Evolutionary conservation across 495 filamentous ascomycete species (phyloP), one percentile per base, ranked within the genome.

Genomic region (Daldinia bambusicola): DNA sequence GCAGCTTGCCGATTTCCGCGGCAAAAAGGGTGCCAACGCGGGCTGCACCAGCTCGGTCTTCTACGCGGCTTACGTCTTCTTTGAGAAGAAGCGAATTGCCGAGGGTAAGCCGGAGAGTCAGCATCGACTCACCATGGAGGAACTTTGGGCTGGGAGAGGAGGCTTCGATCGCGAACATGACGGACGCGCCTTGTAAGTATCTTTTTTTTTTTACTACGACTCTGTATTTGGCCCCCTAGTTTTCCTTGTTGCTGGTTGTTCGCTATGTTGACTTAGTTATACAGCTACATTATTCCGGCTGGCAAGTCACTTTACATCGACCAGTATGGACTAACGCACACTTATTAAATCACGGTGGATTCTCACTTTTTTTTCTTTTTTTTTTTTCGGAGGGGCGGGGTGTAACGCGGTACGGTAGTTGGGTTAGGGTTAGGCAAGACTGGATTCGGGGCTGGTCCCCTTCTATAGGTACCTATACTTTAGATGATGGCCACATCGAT

Each of bases 11-110:
- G 75, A 80, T 18, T 90, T 89, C 74, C 80, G 84, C 52, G 74
- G 67, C 8, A 83, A 84, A 78, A 86, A 83, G 40, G 86, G 87
- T 0, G 61, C 83, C 0, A 66, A 70, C 40, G 69, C 71, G 2
- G 84, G 88, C 0, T 82, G 80, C 14, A 83, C 74, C 9, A 82
- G 70, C 45, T 51, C 61, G 1, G 74, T 84, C 6, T 88, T 81
- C 69, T 88, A 88, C 58, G 82, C 80, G 7, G 80, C 79, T 1
- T 89, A 89, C 73, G 80, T 83, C 22, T 87, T 78, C 48, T 89
- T 89, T 57, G 88, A 90, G 78, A 91, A 90, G 81, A 65, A 87
- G 66, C 76, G 87, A 16, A 77, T 89, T 43, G 79, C 80, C 55
- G 82, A 87, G 70, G 80, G 81, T 13, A 88, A 87, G 78, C 78